These are phyloP conservation scores for Ophiosphaerella korrae DNA, from an alignment of 2,329 filamentous ascomycete species.

Conservation along the genomic window DNA sequence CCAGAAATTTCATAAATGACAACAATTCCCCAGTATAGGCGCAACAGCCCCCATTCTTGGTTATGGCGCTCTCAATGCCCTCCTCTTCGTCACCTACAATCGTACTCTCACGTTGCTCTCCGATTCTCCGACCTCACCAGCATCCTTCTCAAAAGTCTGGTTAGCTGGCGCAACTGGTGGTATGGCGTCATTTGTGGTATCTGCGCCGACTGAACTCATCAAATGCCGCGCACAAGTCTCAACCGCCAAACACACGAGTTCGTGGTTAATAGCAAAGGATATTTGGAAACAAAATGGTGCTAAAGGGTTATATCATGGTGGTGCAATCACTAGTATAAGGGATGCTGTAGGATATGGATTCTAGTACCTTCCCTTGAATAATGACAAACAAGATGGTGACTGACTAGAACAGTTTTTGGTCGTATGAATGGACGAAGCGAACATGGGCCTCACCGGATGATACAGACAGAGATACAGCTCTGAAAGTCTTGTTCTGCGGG, in stretches of 20 bases:
- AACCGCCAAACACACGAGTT: conserved; percentile 49
- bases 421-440: conserved; percentile 77
- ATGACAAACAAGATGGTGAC: neutral
- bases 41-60: conserved; percentile 84
- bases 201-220: conserved; percentile 85
- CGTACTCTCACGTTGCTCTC: conserved; percentile 70
- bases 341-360: conserved; percentile 96
- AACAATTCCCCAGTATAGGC: conserved; percentile 54
- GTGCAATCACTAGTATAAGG: conserved; percentile 77
- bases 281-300: conserved; percentile 65
- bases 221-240: conserved; percentile 86
- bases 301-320: conserved; percentile 79
- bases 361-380: conserved; percentile 62
- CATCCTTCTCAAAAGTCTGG: conserved; percentile 71
- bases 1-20: conserved; percentile 6
- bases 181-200: conserved; percentile 82
- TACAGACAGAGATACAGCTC: conserved; percentile 56
- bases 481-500: conserved; percentile 78
- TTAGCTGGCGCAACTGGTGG: conserved; percentile 80
- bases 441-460: conserved; percentile 55
- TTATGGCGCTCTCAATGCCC: conserved; percentile 87
- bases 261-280: conserved; percentile 67
- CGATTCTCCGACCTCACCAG: conserved; percentile 26
- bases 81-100: conserved; percentile 91
- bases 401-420: conserved; percentile 70